Conservation (phyloP, 2,329 filamentous ascomycete species). For the Fusarium buharicum region DNA sequence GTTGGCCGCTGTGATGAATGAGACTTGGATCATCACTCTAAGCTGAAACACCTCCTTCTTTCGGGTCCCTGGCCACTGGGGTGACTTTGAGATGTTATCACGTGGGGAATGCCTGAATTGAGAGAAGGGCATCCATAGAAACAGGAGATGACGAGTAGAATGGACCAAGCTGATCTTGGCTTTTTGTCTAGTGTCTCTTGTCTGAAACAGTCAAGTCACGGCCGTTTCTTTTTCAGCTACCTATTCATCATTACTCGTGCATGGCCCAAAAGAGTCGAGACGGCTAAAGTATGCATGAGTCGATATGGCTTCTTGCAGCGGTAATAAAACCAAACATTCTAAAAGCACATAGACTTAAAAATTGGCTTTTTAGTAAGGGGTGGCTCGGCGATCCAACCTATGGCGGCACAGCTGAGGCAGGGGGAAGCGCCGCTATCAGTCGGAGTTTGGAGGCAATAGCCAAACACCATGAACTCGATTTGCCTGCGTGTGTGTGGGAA, state of each 20-base stretch:
- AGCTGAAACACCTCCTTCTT: slow-evolving; percentile 24
- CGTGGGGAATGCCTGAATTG: slow-evolving; percentile 8
- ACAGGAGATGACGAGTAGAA: slow-evolving; percentile 2
- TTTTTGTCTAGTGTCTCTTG: too few species aligned
- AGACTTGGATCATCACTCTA: slow-evolving; percentile 10
- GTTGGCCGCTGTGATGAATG: background rate
- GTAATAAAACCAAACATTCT: slow-evolving; percentile 16
- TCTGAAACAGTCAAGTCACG: too few species aligned
- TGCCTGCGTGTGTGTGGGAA: background rate
- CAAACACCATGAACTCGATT: background rate
- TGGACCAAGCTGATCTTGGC: too few species aligned
- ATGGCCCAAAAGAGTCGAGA: background rate
- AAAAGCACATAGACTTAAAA: slow-evolving; percentile 34
- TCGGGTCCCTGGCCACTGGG: slow-evolving; percentile 9
- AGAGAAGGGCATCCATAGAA: background rate
- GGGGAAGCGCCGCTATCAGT: slow-evolving; percentile 2
- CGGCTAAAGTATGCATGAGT: background rate
- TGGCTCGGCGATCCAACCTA: background rate
- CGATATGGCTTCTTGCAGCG: slow-evolving; percentile 7
- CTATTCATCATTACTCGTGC: slow-evolving; percentile 4
- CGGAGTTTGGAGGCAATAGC: background rate
- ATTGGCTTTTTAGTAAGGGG: slow-evolving; percentile 42
- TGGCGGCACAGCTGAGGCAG: background rate
- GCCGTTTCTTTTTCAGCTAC: background rate
- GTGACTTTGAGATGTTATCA: slow-evolving; percentile 13